phyloP scores from a whole-genome alignment of 1,284 basidiomycete genomes.

The Calocybe gambosa region DNA sequence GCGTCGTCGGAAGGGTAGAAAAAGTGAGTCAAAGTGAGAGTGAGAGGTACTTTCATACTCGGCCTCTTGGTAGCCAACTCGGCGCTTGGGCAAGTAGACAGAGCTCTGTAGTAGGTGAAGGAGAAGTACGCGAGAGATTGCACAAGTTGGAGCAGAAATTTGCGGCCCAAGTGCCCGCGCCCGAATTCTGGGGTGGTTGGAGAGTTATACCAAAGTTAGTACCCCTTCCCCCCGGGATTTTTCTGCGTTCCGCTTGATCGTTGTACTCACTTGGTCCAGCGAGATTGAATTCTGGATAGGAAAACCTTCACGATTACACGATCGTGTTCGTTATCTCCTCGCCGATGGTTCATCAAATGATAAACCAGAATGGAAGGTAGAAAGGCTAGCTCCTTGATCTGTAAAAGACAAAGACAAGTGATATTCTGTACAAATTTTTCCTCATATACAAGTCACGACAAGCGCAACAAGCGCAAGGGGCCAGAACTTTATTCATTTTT shows the following conservation, averaged over 20 bases:
- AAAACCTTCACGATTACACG: slow-evolving; percentile 84
- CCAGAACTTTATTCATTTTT: slow-evolving; percentile 1
- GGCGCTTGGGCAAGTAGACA: slow-evolving; percentile 95
- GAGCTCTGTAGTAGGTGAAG: slow-evolving; percentile 70
- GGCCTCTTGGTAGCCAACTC: slow-evolving; percentile 80
- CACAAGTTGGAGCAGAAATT: slow-evolving; percentile 59
- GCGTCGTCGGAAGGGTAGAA: slow-evolving; percentile 84
- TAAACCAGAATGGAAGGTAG: slow-evolving; percentile 61
- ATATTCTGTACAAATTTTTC: background rate
- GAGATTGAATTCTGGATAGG: slow-evolving; percentile 93
- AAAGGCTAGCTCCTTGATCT: slow-evolving; percentile 64
- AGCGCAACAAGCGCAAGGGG: too few species aligned
- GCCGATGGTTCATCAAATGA: slow-evolving; percentile 44
- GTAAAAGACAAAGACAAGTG: background rate
- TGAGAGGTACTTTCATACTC: slow-evolving; percentile 77
- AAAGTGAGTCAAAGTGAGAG: slow-evolving; percentile 68
- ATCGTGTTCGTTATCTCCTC: slow-evolving; percentile 78
- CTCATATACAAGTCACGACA: too few species aligned
- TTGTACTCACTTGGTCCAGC: slow-evolving; percentile 23
- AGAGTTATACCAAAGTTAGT: slow-evolving; percentile 75
- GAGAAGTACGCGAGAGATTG: slow-evolving; percentile 61
- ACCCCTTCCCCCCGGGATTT: slow-evolving; percentile 1
- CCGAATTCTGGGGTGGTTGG: slow-evolving; percentile 97
- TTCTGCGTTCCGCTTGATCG: slow-evolving; percentile 6
- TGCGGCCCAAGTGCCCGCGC: slow-evolving; percentile 60